Conservation (phyloP, 148 eudicot species). For the Rhododendron ovatum region DNA sequence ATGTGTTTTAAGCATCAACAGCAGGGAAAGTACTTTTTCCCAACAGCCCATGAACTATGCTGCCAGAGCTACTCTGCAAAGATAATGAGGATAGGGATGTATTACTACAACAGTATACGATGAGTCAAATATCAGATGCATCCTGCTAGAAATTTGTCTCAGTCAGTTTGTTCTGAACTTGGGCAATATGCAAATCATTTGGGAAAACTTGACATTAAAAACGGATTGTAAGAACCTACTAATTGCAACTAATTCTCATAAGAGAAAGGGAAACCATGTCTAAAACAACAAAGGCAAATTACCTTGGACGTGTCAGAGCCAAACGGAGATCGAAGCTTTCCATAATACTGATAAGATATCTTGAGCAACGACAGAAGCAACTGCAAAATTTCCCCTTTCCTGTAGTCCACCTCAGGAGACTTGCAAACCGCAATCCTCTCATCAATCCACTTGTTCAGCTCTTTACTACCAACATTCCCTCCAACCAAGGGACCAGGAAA, state of each 20-base stretch:
- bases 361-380: slow-evolving; percentile 87
- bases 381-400: slow-evolving; percentile 50
- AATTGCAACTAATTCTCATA: neutral
- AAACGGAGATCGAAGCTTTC: slow-evolving; percentile 87
- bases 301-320: slow-evolving; percentile 73
- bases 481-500: slow-evolving; percentile 73
- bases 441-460: slow-evolving; percentile 82
- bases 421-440: slow-evolving; percentile 47
- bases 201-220: neutral
- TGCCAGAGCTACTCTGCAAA: neutral
- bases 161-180: neutral
- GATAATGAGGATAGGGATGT: neutral
- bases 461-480: slow-evolving; percentile 66
- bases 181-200: neutral
- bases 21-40: neutral
- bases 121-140: neutral
- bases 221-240: neutral
- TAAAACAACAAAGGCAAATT: neutral
- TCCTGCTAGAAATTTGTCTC: neutral
- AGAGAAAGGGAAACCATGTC: neutral
- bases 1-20: neutral
- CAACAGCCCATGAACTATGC: neutral
- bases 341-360: slow-evolving; percentile 87
- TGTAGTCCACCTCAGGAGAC: slow-evolving; percentile 27
- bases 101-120: neutral